Conservation (phyloP, 352 stramenopile genomes). For the Phytophthora capsici region DNA sequence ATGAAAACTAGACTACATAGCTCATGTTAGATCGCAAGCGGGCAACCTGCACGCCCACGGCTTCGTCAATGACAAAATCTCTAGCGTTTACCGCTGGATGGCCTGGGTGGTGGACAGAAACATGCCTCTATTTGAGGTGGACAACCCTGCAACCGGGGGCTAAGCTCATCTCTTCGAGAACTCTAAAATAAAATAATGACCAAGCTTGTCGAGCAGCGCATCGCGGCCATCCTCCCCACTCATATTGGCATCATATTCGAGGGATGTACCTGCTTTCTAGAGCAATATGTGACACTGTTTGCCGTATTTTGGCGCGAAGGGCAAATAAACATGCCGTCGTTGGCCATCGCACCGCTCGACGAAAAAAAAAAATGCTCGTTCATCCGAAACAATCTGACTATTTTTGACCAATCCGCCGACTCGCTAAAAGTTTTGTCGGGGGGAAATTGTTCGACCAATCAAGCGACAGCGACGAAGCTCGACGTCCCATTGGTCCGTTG, state of each 20-base stretch:
- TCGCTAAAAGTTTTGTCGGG: not conserved
- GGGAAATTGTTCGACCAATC: constrained; percentile 12
- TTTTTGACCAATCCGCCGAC: not conserved
- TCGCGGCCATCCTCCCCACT: not conserved
- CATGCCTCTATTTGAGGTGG: constrained; percentile 12
- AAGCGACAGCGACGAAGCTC: not conserved
- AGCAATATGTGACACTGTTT: not conserved
- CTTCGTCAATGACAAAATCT: not conserved
- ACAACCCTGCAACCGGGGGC: no score
- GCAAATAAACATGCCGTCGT: not conserved
- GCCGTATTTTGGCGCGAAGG: not conserved
- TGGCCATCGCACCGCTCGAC: not conserved
- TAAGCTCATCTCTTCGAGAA: constrained; percentile 14
- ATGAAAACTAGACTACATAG: not conserved
- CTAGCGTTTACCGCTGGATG: not conserved
- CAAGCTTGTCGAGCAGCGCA: not conserved
- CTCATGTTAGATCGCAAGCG: not conserved
- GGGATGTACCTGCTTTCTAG: not conserved
- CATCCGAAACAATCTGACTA: not conserved
- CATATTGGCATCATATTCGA: not conserved
- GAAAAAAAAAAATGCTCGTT: not conserved
- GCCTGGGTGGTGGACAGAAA: constrained; percentile 11
- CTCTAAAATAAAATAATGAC: not conserved
- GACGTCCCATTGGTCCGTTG: constrained; percentile 4
- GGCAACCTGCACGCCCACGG: not conserved